Conservation (phyloP, 495 filamentous ascomycete genomes). For the Xylaria cubensis region DNA sequence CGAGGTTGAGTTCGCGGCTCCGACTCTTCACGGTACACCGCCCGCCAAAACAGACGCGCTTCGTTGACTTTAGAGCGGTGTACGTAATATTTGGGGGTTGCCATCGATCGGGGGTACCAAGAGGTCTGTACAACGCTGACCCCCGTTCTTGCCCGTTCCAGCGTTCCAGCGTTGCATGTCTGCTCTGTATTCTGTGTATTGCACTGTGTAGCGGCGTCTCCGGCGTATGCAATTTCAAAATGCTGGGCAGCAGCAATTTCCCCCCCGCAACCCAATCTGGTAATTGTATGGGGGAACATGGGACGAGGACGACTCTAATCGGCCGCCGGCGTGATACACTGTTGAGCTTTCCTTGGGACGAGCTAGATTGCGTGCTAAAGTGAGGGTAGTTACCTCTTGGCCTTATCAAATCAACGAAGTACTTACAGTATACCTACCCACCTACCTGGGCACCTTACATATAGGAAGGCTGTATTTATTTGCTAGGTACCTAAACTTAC, state of each 20-base stretch:
- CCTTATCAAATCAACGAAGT: conserved; percentile 1
- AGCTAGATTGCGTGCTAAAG: neutral
- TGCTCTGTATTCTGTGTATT: neutral
- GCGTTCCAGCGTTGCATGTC: neutral
- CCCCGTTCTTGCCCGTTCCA: neutral
- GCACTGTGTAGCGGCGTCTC: conserved; percentile 22
- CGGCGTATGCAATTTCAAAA: conserved; percentile 21
- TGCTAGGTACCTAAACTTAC: neutral
- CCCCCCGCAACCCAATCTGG: conserved; percentile 25
- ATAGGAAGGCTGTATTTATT: no score
- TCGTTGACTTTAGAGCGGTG: conserved; percentile 28
- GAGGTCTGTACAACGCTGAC: neutral
- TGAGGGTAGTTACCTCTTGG: neutral
- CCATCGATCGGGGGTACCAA: conserved; percentile 3
- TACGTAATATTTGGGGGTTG: conserved; percentile 20
- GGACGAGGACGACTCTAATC: neutral
- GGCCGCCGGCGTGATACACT: neutral
- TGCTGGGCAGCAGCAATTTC: neutral
- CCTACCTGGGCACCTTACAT: no score
- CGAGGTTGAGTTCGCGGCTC: conserved; percentile 11
- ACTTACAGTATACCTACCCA: neutral
- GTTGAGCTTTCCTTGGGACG: conserved; percentile 1
- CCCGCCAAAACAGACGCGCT: conserved; percentile 7
- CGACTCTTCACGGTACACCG: conserved; percentile 26
- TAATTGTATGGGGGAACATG: conserved; percentile 4